A percentile compares a stretch with the other conserved stretches of the same genome.
These are phyloP conservation scores for Agapanthus africanus DNA, from an alignment of 106 monocot genomes.

Conservation along the genomic window DNA sequence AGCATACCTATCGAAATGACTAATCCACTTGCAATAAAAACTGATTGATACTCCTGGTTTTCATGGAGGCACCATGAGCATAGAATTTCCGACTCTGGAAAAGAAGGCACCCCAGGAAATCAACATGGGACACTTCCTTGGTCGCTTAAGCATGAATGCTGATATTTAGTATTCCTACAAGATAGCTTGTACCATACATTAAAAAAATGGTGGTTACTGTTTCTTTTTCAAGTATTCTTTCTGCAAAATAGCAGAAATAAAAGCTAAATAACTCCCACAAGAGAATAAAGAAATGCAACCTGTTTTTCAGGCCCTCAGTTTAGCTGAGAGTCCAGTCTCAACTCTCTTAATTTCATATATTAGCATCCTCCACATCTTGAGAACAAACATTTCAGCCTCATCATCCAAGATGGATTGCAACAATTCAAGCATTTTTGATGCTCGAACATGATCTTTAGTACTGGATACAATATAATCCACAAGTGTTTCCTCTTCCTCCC, in stretches of 20 bases:
- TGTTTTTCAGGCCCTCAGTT: conserved; percentile 32
- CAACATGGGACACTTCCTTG: not conserved
- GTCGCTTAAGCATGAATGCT: not conserved
- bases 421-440: conserved; percentile 79
- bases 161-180: not conserved
- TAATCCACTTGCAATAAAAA: not conserved
- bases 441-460: conserved; percentile 81
- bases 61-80: not conserved
- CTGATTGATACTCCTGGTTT: not conserved
- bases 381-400: conserved; percentile 99
- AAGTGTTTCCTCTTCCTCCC: conserved; percentile 86
- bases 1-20: conserved; percentile 1
- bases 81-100: not conserved
- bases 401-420: conserved; percentile 88
- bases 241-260: not conserved
- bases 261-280: not conserved
- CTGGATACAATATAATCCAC: conserved; percentile 92
- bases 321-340: conserved; percentile 68
- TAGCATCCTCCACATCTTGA: conserved; percentile 99
- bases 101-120: not conserved
- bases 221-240: not conserved
- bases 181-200: not conserved
- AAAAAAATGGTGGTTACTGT: not conserved
- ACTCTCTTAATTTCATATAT: conserved; percentile 99
- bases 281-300: too few relatives aligned